These are phyloP conservation scores for Penicillium expansum DNA, from an alignment of 2,329 filamentous ascomycete genomes.

Conservation along the genomic window DNA sequence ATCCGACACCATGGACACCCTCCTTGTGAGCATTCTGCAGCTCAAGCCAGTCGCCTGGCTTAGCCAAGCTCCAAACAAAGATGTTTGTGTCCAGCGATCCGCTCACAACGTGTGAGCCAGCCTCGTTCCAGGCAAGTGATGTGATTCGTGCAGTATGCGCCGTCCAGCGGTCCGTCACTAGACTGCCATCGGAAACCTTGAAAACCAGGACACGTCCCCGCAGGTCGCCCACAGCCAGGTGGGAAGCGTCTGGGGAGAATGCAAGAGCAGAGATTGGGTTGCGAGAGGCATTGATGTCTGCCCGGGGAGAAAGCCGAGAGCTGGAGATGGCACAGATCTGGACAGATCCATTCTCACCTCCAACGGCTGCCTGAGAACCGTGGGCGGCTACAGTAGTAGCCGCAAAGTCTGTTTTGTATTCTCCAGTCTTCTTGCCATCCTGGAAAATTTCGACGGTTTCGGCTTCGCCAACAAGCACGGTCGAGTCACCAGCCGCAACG, in stretches of 20 bases:
- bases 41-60: conserved; percentile 81
- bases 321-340: conserved; percentile 68
- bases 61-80: conserved; percentile 82
- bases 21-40: conserved; percentile 91
- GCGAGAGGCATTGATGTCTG: conserved; percentile 65
- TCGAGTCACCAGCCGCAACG: conserved; percentile 54
- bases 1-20: conserved; percentile 82
- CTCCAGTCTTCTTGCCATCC: conserved; percentile 58
- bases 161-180: conserved; percentile 78
- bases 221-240: conserved; percentile 78
- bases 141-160: conserved; percentile 68
- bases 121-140: conserved; percentile 71
- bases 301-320: conserved; percentile 52
- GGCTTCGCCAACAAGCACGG: conserved; percentile 58
- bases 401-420: conserved; percentile 60
- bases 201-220: conserved; percentile 87
- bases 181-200: conserved; percentile 61
- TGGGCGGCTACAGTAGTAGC: conserved; percentile 71
- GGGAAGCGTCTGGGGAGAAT: conserved; percentile 74
- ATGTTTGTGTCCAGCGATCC: conserved; percentile 89
- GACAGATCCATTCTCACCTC: conserved; percentile 69
- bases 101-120: conserved; percentile 74
- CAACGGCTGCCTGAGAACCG: conserved; percentile 69
- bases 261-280: conserved; percentile 74
- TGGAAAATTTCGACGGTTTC: conserved; percentile 59